Base-by-base conservation (phyloP, 176 grass and related monocot species). In the Ensete ventricosum region DNA sequence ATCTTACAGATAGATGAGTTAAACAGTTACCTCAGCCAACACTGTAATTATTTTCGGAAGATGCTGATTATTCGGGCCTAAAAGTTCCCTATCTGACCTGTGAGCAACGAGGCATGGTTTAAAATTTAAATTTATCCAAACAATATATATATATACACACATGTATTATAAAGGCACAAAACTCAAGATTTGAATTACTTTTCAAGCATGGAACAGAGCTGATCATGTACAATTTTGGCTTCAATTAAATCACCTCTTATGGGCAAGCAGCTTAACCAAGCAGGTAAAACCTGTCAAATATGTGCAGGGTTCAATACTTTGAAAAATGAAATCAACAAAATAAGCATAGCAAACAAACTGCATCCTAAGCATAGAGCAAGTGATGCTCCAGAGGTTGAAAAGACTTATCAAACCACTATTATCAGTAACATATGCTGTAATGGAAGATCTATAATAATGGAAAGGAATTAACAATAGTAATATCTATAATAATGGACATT, bases 191-290 rank as follows among this genome's bases (percentile, higher is more conserved):
- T 75, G 1, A 14, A 43, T 43, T 76, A 99, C 96, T 91, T 99
- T 77, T 99, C 96, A 50, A 95, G 88, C 96, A 99, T 95, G 14
- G 96, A 84, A 69, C 91, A 95, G 58, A 99, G 88, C 34, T 89
- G 91, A 73, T 95, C 86, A 52, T 99, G 96, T n/a, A 99, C 96
- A 81, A 99, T 80, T 85, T 99, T 99, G 73, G 96, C 96, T 79
- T 99, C 96, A 69, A 99, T 89, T 74, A 94, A 85, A 84, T 99
- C 96, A 80, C 85, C 80, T 82, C 91, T 99, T 75, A 99, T 82
- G 29, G 96, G 96, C 76, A 99, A 87, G 85, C 96, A 99, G 55
- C 81, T 78, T 76, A 99, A 82, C 96, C 96, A 99, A 60, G 81
- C 88, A 73, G 96, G 91, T 77, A 99, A 17, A 78, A 99, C 84